These are phyloP conservation scores for Neofusicoccum sp. DNA, from an alignment of 2,329 filamentous ascomycete species.

Conservation along the genomic window DNA sequence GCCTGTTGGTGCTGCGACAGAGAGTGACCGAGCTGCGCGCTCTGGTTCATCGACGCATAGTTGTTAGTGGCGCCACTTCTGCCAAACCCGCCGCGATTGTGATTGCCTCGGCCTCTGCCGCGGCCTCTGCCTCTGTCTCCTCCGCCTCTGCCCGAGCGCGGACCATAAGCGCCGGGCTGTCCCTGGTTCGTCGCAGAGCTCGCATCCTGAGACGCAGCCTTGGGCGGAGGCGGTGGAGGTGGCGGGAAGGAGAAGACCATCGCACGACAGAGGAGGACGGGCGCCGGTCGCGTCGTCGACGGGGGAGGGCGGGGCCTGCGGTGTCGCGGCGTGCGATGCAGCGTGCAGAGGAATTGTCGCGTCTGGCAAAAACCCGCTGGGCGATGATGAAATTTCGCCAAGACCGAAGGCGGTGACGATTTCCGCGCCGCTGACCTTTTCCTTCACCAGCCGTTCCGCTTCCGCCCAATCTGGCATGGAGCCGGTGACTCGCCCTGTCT, in stretches of 20 bases:
- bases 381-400: slow-evolving; percentile 18
- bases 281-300: neutral
- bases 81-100: slow-evolving; percentile 20
- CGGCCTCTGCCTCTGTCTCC: slow-evolving; percentile 27
- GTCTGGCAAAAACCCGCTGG: neutral
- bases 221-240: slow-evolving; percentile 48
- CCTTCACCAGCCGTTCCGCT: neutral
- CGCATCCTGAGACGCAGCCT: slow-evolving; percentile 33
- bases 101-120: slow-evolving; percentile 34
- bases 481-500: neutral
- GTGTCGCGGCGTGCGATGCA: neutral
- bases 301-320: neutral
- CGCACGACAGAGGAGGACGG: neutral
- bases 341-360: neutral
- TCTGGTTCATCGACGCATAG: neutral
- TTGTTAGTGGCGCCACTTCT: slow-evolving; percentile 4
- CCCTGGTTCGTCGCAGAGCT: slow-evolving; percentile 31
- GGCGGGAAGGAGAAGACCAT: slow-evolving; percentile 49
- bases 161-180: slow-evolving; percentile 25
- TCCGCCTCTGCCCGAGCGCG: slow-evolving; percentile 14
- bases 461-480: neutral
- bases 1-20: neutral
- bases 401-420: slow-evolving; percentile 19
- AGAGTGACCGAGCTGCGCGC: neutral
- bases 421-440: slow-evolving; percentile 9